Percentiles rank a stretch among this genome's conserved stretches.
phyloP scores from a whole-genome alignment of 2,329 filamentous ascomycete genomes.

The Scolecobasidium constrictum region DNA sequence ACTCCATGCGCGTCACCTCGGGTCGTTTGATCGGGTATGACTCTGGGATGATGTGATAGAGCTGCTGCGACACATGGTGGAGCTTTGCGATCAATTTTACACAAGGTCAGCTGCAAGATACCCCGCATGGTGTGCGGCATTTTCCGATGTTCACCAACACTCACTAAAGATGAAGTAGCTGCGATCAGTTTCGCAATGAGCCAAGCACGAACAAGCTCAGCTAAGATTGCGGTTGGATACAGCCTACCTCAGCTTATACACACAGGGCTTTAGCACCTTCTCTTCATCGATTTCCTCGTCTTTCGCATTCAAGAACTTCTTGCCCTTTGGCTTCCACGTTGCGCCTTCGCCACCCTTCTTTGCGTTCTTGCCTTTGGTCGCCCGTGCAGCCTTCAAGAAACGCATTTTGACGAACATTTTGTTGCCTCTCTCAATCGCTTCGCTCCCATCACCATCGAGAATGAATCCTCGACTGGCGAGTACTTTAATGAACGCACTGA shows the following conservation, averaged over 20 bases:
- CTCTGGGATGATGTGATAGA: too few relatives aligned
- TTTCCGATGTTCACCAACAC: too few relatives aligned
- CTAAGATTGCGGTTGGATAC: too few relatives aligned
- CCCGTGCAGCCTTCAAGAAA: constrained; percentile 74
- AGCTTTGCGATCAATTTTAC: too few relatives aligned
- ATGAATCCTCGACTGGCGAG: constrained; percentile 72
- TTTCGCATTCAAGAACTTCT: constrained; percentile 49
- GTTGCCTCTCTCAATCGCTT: constrained; percentile 70
- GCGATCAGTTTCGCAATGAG: too few relatives aligned
- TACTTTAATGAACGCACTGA: constrained; percentile 76
- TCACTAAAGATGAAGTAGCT: too few relatives aligned
- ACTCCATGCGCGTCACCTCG: too few relatives aligned
- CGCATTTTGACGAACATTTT: constrained; percentile 99
- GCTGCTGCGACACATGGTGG: too few relatives aligned
- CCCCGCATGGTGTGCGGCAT: too few relatives aligned
- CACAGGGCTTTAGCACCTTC: constrained; percentile 82
- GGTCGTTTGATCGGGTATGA: too few relatives aligned
- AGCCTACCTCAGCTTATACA: constrained; percentile 84
- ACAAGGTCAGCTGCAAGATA: too few relatives aligned
- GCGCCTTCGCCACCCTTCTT: constrained; percentile 22
- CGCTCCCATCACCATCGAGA: constrained; percentile 52
- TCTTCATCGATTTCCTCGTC: constrained; percentile 47
- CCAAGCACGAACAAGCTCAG: too few relatives aligned
- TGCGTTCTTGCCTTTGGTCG: constrained; percentile 65
- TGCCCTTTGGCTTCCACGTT: constrained; percentile 23